Evolutionary conservation across 345 rosid genomes (phyloP).

Genomic region (Arabidopsis arenosa): DNA sequence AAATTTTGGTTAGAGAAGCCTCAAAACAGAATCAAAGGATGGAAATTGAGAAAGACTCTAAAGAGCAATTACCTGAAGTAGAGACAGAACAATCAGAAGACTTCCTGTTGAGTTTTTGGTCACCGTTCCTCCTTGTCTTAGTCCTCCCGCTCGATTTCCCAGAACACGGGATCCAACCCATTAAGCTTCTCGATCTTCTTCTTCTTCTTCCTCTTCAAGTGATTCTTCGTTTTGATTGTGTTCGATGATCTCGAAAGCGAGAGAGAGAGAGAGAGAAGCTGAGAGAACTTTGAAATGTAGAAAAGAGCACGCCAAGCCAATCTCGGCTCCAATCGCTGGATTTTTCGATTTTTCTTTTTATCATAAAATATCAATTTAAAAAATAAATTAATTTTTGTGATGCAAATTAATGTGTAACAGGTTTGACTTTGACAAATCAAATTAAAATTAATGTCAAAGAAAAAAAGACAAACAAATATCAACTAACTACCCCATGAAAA

Average conservation of each 20-base stretch:
- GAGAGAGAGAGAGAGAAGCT: constrained; percentile 25
- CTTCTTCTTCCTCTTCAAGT: constrained; percentile 21
- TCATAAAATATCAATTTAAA: no score
- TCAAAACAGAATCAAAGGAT: not conserved
- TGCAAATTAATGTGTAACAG: constrained; percentile 13
- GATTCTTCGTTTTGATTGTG: constrained; percentile 25
- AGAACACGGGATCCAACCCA: constrained; percentile 82
- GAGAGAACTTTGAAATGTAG: constrained; percentile 35
- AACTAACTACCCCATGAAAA: constrained; percentile 9
- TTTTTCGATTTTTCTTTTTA: constrained; percentile 12
- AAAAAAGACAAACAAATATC: not conserved
- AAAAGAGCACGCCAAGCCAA: constrained; percentile 38
- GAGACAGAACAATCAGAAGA: constrained; percentile 48
- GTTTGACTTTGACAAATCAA: constrained; percentile 33
- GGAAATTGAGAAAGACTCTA: not conserved
- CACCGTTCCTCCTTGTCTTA: constrained; percentile 48
- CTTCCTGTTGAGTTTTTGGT: constrained; percentile 47
- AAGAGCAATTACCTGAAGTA: constrained; percentile 50
- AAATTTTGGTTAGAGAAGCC: not conserved
- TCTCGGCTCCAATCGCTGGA: constrained; percentile 36
- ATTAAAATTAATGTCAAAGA: constrained; percentile 5
- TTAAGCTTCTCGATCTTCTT: constrained; percentile 38
- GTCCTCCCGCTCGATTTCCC: constrained; percentile 56
- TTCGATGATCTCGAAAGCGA: constrained; percentile 43
- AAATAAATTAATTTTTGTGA: not conserved